Percentiles rank a stretch among this genome's conserved stretches.
Evolutionary conservation across 768 basidiomycete species (phyloP).

Genomic region (Mycena amicta): DNA sequence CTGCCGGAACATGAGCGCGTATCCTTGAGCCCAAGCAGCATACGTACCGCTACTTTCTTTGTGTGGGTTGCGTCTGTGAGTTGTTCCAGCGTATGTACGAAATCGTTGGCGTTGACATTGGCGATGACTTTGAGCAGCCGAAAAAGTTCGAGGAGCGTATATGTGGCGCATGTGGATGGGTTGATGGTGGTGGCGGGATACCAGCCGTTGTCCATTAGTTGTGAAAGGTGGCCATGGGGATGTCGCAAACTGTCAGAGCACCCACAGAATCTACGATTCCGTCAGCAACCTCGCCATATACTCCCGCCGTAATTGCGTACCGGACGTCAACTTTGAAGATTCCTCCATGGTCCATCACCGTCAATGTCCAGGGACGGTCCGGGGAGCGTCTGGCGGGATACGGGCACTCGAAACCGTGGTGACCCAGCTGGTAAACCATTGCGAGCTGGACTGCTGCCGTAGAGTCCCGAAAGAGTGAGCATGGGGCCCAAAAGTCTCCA

Average conservation of each 20-base stretch:
- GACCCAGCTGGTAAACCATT: not conserved
- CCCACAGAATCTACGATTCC: constrained; percentile 6
- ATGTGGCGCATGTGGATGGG: constrained; percentile 17
- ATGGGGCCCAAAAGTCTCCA: not conserved
- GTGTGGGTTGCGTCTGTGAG: not conserved
- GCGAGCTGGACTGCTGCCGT: not conserved
- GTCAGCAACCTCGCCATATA: constrained; percentile 8
- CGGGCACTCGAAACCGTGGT: not conserved
- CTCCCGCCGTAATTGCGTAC: no score
- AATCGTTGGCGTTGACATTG: constrained; percentile 19
- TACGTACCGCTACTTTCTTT: not conserved
- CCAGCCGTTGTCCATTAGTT: constrained; percentile 15
- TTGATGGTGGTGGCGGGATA: constrained; percentile 15
- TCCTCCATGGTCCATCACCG: not conserved
- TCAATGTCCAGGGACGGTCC: not conserved
- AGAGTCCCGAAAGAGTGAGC: not conserved
- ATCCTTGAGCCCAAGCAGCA: not conserved
- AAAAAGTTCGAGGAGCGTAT: constrained; percentile 12
- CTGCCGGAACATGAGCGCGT: not conserved
- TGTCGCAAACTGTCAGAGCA: not conserved
- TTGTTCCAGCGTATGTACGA: constrained; percentile 11
- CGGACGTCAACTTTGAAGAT: not conserved
- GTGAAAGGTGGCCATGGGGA: not conserved
- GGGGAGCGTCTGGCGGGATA: no score
- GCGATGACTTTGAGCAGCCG: constrained; percentile 13